Base-by-base conservation (phyloP, 306 rosid genomes). In the Cucurbita moschata region DNA sequence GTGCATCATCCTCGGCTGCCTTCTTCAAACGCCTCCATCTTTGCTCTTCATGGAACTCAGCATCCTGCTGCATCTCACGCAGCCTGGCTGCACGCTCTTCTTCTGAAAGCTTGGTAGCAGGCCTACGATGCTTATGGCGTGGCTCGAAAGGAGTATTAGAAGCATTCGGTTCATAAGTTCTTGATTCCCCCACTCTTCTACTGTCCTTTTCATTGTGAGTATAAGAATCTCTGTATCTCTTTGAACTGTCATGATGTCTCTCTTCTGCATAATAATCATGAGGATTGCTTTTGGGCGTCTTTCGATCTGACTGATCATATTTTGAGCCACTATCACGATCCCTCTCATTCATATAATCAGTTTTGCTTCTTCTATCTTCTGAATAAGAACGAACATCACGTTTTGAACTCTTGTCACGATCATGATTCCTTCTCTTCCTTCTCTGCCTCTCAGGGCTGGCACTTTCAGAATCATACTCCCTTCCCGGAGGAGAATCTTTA, bases 1-100 rank as follows among this genome's bases (percentile, higher is more conserved):
- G 74, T 18, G 86, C 85, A 79, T 91, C 99, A 13, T 81, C 83
- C 72, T 89, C 99, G 16, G 85, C 96, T 8, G 97, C 99, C 77
- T 82, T 91, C 88, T 85, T 89, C 83, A 94, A 81, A 10, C 96
- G 96, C 78, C 82, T 94, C 96, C 96, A 89, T 79, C 99, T 84
- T 76, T 87, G 95, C 80, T 89, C 97, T 82, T 94, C 97, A 79
- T 94, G 97, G 79, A 91, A 55, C 83, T 94, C 96, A 0, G 99
- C 99, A 77, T 95, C 92, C 79, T 85, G 80, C 82, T 94, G 95
- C 99, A 94, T 89, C 84, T 94, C 92, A 72, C 40, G 82, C 37
- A 94, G 87, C 82, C 91, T 84, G 69, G 91, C 87, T 67, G 95
- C 96, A 68, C 95, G 89, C 78, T 91, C 95, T 78, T 91, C 99